Evolutionary conservation across 1,284 basidiomycete species (phyloP), one percentile per base, ranked within the genome.

Genomic region (Clitocybe nebularis): DNA sequence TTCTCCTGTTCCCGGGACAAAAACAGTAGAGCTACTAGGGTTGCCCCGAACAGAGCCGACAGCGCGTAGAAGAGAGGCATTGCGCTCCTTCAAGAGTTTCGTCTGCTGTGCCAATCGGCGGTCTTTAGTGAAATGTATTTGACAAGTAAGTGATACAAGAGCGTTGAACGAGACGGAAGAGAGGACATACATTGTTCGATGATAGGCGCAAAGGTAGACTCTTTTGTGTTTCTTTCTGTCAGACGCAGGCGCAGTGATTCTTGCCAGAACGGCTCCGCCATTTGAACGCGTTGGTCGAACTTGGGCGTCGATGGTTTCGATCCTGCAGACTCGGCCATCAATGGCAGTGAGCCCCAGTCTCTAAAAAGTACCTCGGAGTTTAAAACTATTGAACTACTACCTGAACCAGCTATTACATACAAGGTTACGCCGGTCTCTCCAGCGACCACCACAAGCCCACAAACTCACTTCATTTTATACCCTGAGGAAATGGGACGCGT

Each of bases 91-190:
- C 55, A 95, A 73, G 11, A 92, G 74, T 56, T 89, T 84, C 20
- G 92, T 88, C 60, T 93, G 90, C 57, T 90, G 88, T 2, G 91
- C 90, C 51, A 96, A 75, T 58, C 89, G 80, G 52, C 86, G 83
- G 71, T 94, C 91, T 94, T 67, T 51, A 36, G 45, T 42, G 44
- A 55, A 49, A 56, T 48, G 40, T 34, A 14, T 32, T 40, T 33
- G 11, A 16, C 43, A 44, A 41, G 40, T 43, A 44, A 52, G 50
- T 43, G 34, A 41, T 14, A 46, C 23, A 25, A 46, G 17, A 41
- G n/a, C 4, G 11, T 36, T n/a, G 19, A 23, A n/a, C 20, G 26
- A 4, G 11, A n/a, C 36, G n/a, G 17, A 44, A 53, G 43, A 23
- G 41, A 41, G 46, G 39, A 56, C 82, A 43, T 62, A 93, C 91